phyloP scores from a whole-genome alignment of 148 eudicot genomes.

The Camellia granthamiana region DNA sequence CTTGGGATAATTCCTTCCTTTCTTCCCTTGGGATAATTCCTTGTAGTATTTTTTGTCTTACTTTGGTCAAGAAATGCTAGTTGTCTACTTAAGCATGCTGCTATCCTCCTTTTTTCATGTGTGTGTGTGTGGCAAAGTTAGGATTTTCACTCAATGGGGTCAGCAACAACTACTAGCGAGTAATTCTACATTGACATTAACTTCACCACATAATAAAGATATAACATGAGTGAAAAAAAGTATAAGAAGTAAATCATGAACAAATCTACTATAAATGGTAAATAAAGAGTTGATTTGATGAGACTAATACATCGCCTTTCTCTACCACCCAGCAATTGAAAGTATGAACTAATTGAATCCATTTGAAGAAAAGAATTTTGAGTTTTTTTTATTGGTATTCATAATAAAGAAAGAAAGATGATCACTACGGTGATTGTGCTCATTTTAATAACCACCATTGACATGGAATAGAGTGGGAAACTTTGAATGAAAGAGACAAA shows the following conservation, averaged over 20 bases:
- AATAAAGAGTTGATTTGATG: not conserved
- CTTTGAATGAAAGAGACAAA: no score
- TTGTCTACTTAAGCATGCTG: not conserved
- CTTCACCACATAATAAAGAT: conserved; percentile 1
- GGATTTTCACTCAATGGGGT: not conserved
- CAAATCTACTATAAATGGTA: not conserved
- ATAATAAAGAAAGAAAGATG: not conserved
- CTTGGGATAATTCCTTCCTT: not conserved
- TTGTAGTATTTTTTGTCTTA: conserved; percentile 6
- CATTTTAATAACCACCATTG: no score
- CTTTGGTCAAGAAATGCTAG: not conserved
- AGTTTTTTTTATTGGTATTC: not conserved
- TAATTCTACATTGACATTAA: not conserved
- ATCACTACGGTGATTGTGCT: not conserved
- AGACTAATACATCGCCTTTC: not conserved
- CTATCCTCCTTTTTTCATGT: not conserved
- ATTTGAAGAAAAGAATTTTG: not conserved
- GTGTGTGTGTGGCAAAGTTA: no score
- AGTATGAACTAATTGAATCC: not conserved
- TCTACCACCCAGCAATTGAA: not conserved
- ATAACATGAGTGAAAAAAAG: not conserved
- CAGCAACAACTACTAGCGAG: not conserved
- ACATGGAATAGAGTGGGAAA: no score
- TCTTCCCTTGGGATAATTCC: not conserved
- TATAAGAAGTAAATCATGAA: not conserved